phyloP scores from a whole-genome alignment of 495 filamentous ascomycete species.

The Aspergillus egyptiacus region DNA sequence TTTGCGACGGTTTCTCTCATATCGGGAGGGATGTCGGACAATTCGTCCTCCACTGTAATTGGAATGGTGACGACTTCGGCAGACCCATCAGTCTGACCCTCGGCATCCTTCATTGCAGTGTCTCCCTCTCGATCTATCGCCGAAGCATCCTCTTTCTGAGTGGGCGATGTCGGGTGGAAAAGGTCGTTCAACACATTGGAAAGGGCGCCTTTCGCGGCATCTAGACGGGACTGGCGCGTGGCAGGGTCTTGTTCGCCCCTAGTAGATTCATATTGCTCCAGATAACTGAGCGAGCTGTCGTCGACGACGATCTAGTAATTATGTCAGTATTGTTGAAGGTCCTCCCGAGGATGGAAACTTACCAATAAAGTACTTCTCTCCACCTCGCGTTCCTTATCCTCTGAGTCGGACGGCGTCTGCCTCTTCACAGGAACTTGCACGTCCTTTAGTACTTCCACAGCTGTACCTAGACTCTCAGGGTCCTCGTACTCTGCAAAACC shows the following conservation, averaged over 20 bases:
- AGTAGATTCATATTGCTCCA: slow-evolving; percentile 69
- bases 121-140: slow-evolving; percentile 60
- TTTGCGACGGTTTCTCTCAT: slow-evolving; percentile 95
- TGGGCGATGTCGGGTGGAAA: slow-evolving; percentile 56
- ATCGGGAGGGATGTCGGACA: slow-evolving; percentile 91
- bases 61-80: slow-evolving; percentile 88
- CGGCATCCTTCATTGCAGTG: slow-evolving; percentile 60
- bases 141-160: slow-evolving; percentile 44
- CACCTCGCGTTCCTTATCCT: slow-evolving; percentile 49
- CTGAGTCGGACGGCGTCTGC: slow-evolving; percentile 45
- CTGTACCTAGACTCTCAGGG: slow-evolving; percentile 77
- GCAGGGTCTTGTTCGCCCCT: slow-evolving; percentile 60
- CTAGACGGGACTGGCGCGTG: slow-evolving; percentile 60
- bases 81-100: slow-evolving; percentile 45
- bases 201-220: slow-evolving; percentile 59
- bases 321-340: not conserved
- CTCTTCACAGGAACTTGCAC: slow-evolving; percentile 79
- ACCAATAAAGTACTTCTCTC: slow-evolving; percentile 65
- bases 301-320: slow-evolving; percentile 64
- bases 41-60: slow-evolving; percentile 83
- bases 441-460: slow-evolving; percentile 79
- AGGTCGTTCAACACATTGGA: slow-evolving; percentile 62
- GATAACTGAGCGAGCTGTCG: slow-evolving; percentile 67
- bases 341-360: slow-evolving; percentile 15
- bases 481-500: slow-evolving; percentile 98